Base-by-base conservation (phyloP, 2,329 filamentous ascomycete genomes). In the Hymenoscyphus fraxineus region DNA sequence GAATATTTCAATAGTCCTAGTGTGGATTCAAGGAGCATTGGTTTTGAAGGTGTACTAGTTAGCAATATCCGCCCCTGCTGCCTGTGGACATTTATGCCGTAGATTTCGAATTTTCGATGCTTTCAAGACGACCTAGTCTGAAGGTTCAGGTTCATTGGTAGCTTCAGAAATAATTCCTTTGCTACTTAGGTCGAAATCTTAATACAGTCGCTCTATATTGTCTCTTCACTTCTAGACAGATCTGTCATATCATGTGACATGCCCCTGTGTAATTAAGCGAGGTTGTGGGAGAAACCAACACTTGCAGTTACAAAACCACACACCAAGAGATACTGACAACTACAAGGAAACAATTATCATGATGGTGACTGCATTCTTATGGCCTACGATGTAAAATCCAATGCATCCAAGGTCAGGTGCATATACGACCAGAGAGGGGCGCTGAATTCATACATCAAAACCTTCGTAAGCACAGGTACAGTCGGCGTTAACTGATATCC, bases 11-110 rank as follows among this genome's bases (percentile, higher is more conserved):
- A 77, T 77, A 0, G 73, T 82, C 31, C 74, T 76, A 19, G 80
- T 80, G 55, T 73, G 80, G 19, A 73, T 82, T 15, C 79, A 81
- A 60, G 77, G 77, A 38, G 77, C 79, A 12, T 81, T 81, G 79
- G 77, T 80, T 1, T 56, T 67, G 31, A 62, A 58, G 39, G 63
- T 61, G 63, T 57, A 55, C 35, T 2, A 9, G 10, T n/a, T 35
- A 12, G 15, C n/a, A 6, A 32, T 3, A 13, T 55, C 15, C 12
- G 12, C 7, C 13, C 6, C 27, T 27, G 27, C 16, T n/a, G 13
- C 39, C 31, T n/a, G 40, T 16, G 16, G 6, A 44, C 1, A 35
- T 35, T 35, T 35, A 35, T 35, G 35, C 35, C 7, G 35, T 2
- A 35, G 4, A 35, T 27, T n/a, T n/a, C n/a, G n/a, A n/a, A n/a